Percentiles rank a stretch among this genome's conserved stretches.
phyloP scores from a whole-genome alignment of 2,329 filamentous ascomycete species.

The Xylaria sp. region DNA sequence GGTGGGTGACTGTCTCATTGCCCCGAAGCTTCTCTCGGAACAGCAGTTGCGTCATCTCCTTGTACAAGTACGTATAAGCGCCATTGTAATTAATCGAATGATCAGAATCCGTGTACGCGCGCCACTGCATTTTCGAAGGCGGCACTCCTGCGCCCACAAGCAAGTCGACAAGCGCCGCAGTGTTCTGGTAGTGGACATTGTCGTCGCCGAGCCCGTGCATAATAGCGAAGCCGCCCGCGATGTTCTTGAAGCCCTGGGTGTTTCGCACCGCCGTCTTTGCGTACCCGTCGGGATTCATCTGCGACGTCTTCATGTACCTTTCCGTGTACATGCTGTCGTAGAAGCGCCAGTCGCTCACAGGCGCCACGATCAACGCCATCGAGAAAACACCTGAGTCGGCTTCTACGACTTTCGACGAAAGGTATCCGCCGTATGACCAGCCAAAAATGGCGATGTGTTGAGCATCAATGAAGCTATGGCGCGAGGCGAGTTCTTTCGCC shows the following conservation, averaged over 20 bases:
- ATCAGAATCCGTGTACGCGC: slow-evolving; percentile 73
- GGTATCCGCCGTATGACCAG: slow-evolving; percentile 76
- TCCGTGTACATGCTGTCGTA: slow-evolving; percentile 80
- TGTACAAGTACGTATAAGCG: slow-evolving; percentile 67
- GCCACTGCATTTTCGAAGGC: slow-evolving; percentile 70
- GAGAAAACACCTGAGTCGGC: slow-evolving; percentile 69
- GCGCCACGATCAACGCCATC: slow-evolving; percentile 71
- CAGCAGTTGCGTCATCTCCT: slow-evolving; percentile 69
- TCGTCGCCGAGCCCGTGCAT: slow-evolving; percentile 76
- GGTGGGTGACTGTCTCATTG: slow-evolving; percentile 41
- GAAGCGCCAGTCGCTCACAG: slow-evolving; percentile 75
- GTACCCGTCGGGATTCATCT: slow-evolving; percentile 69
- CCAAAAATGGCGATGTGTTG: slow-evolving; percentile 74
- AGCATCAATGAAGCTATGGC: slow-evolving; percentile 65
- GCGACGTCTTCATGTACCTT: slow-evolving; percentile 75
- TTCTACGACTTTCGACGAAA: slow-evolving; percentile 74
- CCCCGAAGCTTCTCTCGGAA: slow-evolving; percentile 66
- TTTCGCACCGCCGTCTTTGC: slow-evolving; percentile 69
- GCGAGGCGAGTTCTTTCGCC: slow-evolving; percentile 64
- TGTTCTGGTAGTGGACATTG: slow-evolving; percentile 77
- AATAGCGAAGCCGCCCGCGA: slow-evolving; percentile 69
- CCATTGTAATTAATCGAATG: slow-evolving; percentile 71
- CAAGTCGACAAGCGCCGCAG: slow-evolving; percentile 70
- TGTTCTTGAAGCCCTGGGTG: slow-evolving; percentile 69
- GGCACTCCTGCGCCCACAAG: slow-evolving; percentile 69